Conservation (phyloP, 2,329 filamentous ascomycete species). For the Aspergillus clavatus region DNA sequence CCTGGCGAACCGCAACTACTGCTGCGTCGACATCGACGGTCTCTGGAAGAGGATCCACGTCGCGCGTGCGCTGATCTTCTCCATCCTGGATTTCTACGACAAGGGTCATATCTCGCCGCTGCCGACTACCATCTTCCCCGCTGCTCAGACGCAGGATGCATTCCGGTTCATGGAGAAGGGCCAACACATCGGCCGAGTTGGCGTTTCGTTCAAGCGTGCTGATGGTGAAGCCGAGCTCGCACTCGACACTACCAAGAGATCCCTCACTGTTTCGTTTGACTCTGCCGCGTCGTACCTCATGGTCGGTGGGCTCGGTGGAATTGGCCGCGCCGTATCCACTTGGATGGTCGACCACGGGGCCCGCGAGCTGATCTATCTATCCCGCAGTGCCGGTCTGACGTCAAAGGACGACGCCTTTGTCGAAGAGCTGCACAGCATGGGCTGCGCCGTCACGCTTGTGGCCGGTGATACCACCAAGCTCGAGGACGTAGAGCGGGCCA, state of each 20-base stretch:
- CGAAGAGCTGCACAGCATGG: not conserved
- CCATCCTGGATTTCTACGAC: not conserved
- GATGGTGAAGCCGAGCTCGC: not conserved
- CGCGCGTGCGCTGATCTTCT: too few species aligned
- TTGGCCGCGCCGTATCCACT: slow-evolving; percentile 9
- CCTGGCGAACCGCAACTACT: slow-evolving; percentile 7
- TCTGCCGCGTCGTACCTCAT: slow-evolving; percentile 10
- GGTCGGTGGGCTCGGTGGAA: slow-evolving; percentile 9
- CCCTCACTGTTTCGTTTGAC: too few species aligned
- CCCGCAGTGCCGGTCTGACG: slow-evolving; percentile 8
- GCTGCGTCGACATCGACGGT: slow-evolving; percentile 7
- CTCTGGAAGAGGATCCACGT: not conserved
- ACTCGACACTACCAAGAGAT: too few species aligned
- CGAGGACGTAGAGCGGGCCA: slow-evolving; percentile 7
- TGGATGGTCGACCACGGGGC: slow-evolving; percentile 8
- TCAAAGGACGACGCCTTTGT: slow-evolving; percentile 4
- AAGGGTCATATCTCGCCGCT: too few species aligned
- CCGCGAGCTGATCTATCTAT: slow-evolving; percentile 5
- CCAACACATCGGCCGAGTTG: slow-evolving; percentile 38
- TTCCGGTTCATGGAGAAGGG: slow-evolving; percentile 31
- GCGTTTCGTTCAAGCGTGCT: slow-evolving; percentile 24
- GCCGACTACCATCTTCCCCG: too few species aligned
- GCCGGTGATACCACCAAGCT: slow-evolving; percentile 11
- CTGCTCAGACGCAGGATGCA: slow-evolving; percentile 14
- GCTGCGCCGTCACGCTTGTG: not conserved